Evolutionary conservation across 495 filamentous ascomycete genomes (phyloP).

Genomic region (Penicillium steckii): DNA sequence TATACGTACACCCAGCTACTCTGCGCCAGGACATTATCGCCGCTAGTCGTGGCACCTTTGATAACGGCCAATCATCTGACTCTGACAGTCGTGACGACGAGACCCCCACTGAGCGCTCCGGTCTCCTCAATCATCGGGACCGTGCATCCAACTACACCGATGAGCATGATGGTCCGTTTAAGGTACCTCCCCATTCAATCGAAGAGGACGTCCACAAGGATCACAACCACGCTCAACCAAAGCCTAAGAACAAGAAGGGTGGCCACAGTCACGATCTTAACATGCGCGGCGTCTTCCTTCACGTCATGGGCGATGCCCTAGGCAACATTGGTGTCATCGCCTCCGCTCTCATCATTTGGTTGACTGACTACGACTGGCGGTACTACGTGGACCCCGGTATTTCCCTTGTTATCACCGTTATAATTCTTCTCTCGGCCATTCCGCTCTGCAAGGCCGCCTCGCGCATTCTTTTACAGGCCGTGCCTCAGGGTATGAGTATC

Average conservation of each 20-base stretch:
- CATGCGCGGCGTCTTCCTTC: conserved; percentile 96
- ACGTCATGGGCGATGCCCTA: conserved; percentile 93
- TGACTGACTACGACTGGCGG: conserved; percentile 65
- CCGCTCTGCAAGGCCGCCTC: conserved; percentile 90
- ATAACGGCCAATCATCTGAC: conserved; percentile 54
- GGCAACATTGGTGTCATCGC: conserved; percentile 95
- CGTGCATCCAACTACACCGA: conserved; percentile 41
- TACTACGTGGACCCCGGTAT: conserved; percentile 89
- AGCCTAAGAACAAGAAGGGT: conserved; percentile 54
- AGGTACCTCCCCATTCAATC: neutral
- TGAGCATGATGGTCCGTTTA: conserved; percentile 22
- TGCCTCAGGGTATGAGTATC: conserved; percentile 79
- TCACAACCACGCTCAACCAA: conserved; percentile 83
- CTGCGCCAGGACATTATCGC: conserved; percentile 90
- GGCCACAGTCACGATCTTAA: conserved; percentile 86
- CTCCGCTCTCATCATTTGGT: conserved; percentile 92
- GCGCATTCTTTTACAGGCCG: conserved; percentile 92
- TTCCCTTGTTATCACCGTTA: conserved; percentile 92
- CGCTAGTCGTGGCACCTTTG: conserved; percentile 55
- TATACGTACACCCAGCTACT: conserved; percentile 83
- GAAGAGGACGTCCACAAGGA: conserved; percentile 39
- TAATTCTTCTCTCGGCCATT: conserved; percentile 88
- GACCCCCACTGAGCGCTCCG: conserved; percentile 39
- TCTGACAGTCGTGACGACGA: conserved; percentile 51
- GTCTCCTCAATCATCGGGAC: conserved; percentile 32